Percentiles rank a stretch among this genome's conserved stretches.
Evolutionary conservation across 176 grass and related monocot genomes (phyloP).

Genomic region (Musa beccarii): DNA sequence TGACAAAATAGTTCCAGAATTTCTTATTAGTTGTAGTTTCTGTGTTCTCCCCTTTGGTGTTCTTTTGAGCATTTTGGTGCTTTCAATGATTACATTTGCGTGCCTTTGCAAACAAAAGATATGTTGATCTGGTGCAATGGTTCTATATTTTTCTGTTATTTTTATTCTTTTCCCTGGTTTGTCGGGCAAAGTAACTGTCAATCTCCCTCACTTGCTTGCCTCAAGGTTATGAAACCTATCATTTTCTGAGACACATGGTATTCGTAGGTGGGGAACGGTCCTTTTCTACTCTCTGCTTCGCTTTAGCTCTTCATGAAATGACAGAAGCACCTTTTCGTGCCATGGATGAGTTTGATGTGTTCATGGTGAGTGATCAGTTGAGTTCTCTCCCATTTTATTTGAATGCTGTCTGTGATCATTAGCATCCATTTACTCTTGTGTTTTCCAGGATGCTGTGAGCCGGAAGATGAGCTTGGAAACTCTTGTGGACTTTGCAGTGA

Average conservation of each 20-base stretch:
- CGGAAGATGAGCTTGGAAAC: slow-evolving; percentile 96
- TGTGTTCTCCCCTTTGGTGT: too few species aligned
- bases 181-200: too few species aligned
- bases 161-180: background rate
- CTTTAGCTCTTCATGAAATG: slow-evolving; percentile 98
- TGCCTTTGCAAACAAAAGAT: too few species aligned
- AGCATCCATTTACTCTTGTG: slow-evolving; percentile 12
- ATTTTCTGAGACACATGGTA: slow-evolving; percentile 12
- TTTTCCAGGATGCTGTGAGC: slow-evolving; percentile 79
- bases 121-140: background rate
- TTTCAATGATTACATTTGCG: too few species aligned
- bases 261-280: slow-evolving; percentile 75
- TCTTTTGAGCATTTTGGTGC: too few species aligned
- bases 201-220: background rate
- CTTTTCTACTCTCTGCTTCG: slow-evolving; percentile 94
- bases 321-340: slow-evolving; percentile 91
- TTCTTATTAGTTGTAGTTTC: too few species aligned
- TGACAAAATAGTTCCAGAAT: background rate
- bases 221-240: background rate
- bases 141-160: background rate
- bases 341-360: slow-evolving; percentile 99
- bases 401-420: background rate
- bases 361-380: slow-evolving; percentile 49
- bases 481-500: slow-evolving; percentile 68
- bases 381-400: background rate